Evolutionary conservation across 345 rosid species (phyloP), one percentile per base, ranked within the genome.

Genomic region (Linum usitatissimum): DNA sequence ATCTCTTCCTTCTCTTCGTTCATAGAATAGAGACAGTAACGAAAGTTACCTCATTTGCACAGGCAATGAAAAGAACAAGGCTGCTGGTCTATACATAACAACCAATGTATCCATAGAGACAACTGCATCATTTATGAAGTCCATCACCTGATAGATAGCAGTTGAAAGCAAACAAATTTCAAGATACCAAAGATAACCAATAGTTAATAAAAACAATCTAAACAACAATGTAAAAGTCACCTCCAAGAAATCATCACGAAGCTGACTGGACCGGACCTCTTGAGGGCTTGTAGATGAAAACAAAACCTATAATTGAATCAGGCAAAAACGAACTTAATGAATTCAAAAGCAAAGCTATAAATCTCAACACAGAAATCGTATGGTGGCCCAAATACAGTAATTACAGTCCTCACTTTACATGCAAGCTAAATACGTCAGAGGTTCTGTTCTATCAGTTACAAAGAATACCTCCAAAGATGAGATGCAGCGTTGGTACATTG

Each of bases 61-160:
- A 66, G 87, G 83, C 66, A 80, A 78, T 58, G 82, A 84, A 68
- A 90, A 87, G 55, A 81, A 76, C 67, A 83, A 59, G 59, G 91
- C 83, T 74, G 94, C 85, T 49, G 84, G 85, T 60, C 68, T 80
- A 79, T 86, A 87, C 10, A 84, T 84, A 70, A 79, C 73, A 68
- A 80, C 72, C 59, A 90, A 79, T 64, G 96, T 81, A 73, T 90
- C 96, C 88, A 93, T 79, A 63, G 99, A 87, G 61, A 81, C 86
- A 78, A 86, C 68, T 42, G 97, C 91, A 77, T 93, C 99, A 78
- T 93, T 93, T 69, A 93, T 83, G 59, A 93, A 93, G 78, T 93
- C 99, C 91, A 93, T 81, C 71, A 93, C 99, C 99, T 93, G 74
- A 53, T 17, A 57, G 5, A 28, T 19, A 66, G 61, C 8, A 55